Evolutionary conservation across 352 stramenopile genomes (phyloP).

Genomic region (Pythium rhizo-oryzae): DNA sequence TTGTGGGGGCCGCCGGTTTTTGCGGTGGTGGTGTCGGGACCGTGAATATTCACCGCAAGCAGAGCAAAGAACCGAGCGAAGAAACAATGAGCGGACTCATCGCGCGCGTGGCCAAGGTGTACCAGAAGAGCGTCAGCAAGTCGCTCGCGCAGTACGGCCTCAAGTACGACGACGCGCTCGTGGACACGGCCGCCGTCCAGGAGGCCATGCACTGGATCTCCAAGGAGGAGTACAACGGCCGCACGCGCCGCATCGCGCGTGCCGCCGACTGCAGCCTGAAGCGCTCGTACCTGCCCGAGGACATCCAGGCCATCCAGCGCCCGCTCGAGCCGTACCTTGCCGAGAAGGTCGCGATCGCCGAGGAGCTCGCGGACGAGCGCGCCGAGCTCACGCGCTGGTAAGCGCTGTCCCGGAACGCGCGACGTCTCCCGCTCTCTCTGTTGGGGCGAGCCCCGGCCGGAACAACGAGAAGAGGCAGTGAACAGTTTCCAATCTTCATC

Average conservation of each 20-base stretch:
- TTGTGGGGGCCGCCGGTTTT: slow-evolving; percentile 1
- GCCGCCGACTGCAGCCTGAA: slow-evolving; percentile 85
- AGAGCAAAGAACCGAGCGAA: slow-evolving; percentile 8
- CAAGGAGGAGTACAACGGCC: slow-evolving; percentile 72
- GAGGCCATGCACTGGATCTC: slow-evolving; percentile 80
- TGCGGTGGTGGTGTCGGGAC: slow-evolving; percentile 28
- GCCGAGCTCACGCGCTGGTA: slow-evolving; percentile 85
- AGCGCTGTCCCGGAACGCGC: slow-evolving; percentile 15
- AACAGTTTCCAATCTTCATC: neutral
- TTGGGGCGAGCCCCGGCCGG: too few relatives aligned
- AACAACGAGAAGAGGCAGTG: too few relatives aligned
- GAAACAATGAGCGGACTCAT: slow-evolving; percentile 32
- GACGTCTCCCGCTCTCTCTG: neutral
- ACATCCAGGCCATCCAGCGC: slow-evolving; percentile 87
- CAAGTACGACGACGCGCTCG: slow-evolving; percentile 88
- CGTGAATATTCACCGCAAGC: slow-evolving; percentile 17
- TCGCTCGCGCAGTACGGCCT: slow-evolving; percentile 78
- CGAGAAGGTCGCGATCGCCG: slow-evolving; percentile 55
- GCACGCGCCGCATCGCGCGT: slow-evolving; percentile 82
- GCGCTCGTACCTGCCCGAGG: slow-evolving; percentile 82
- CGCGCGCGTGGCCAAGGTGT: slow-evolving; percentile 65
- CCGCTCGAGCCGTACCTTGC: slow-evolving; percentile 76
- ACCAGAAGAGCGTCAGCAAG: slow-evolving; percentile 87
- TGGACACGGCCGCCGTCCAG: slow-evolving; percentile 82
- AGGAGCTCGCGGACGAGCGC: slow-evolving; percentile 72